Evolutionary conservation across 2,329 filamentous ascomycete species (phyloP), one percentile per base, ranked within the genome.

Genomic region (Hirsutella thompsonii): DNA sequence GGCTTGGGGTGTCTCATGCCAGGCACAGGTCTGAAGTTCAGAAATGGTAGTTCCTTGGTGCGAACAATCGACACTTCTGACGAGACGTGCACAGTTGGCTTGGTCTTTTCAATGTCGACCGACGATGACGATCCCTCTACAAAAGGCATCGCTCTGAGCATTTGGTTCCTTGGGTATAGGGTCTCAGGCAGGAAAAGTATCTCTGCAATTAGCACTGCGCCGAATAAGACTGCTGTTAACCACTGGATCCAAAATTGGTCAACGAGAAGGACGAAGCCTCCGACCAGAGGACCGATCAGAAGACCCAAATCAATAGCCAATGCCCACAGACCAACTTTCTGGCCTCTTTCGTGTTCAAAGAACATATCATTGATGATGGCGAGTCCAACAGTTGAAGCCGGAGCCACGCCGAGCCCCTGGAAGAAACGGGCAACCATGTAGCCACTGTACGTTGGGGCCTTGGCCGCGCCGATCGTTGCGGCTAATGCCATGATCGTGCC

Each of bases 391-490:
- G 68, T 75, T 4, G 69, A 62, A 1, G 67, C 70, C 4, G 72
- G 72, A 34, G 66, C 65, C 13, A 71, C 69, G 0, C 72, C 72
- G 9, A 76, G 59, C 0, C 73, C 73, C 49, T 77, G 72, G 49
- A 76, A 73, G 49, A 76, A 74, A 3, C 74, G 58, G 2, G 69
- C 70, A n/a, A 68, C 66, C 69, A 77, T 73, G 52, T 76, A 76
- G 0, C 64, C 64, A 2, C 53, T 47, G 49, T 72, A 72, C 21
- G 54, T 52, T 5, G 55, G 47, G 14, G 59, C 53, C 5, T 58
- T 47, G 9, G 59, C 55, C 21, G 57, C 57, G 38, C 59, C 57
- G 33, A 60, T 45, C 29, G 55, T 58, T 3, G 59, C 47, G 8
- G 49, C 53, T 21, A n/a, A n/a, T n/a, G n/a, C n/a, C n/a, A n/a